phyloP scores from a whole-genome alignment of 768 basidiomycete genomes.

The Tricholoma flavovirens region DNA sequence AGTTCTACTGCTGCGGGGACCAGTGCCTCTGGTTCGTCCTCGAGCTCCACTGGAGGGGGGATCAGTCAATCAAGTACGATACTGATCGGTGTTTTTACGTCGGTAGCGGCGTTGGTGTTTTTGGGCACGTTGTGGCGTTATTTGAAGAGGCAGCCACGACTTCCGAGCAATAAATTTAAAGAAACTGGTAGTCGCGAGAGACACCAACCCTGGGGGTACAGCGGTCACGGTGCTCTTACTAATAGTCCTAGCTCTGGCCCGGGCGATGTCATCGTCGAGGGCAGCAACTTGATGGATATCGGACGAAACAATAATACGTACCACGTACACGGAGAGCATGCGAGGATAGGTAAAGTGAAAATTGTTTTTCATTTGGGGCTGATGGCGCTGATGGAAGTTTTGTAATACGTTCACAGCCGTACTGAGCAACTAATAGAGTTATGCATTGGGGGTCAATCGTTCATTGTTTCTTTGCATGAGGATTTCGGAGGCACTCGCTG shows the following conservation, averaged over 20 bases:
- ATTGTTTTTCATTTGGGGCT: background rate
- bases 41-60: background rate
- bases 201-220: background rate
- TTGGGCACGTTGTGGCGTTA: background rate
- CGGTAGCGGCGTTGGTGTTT: background rate
- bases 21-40: background rate
- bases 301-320: background rate
- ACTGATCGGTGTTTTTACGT: background rate
- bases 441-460: too few species aligned
- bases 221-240: background rate
- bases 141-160: background rate
- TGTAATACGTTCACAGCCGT: background rate
- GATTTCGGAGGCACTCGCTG: too few species aligned
- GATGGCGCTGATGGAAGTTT: background rate
- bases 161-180: background rate
- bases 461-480: too few species aligned
- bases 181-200: background rate
- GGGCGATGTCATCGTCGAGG: background rate
- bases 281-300: background rate
- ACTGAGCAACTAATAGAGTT: background rate
- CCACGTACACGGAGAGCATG: background rate
- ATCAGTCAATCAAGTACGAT: background rate
- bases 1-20: background rate
- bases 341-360: background rate
- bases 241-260: too few species aligned